These are phyloP conservation scores for Pseudogymnoascus sp. DNA, from an alignment of 2,329 filamentous ascomycete species.

Conservation along the genomic window DNA sequence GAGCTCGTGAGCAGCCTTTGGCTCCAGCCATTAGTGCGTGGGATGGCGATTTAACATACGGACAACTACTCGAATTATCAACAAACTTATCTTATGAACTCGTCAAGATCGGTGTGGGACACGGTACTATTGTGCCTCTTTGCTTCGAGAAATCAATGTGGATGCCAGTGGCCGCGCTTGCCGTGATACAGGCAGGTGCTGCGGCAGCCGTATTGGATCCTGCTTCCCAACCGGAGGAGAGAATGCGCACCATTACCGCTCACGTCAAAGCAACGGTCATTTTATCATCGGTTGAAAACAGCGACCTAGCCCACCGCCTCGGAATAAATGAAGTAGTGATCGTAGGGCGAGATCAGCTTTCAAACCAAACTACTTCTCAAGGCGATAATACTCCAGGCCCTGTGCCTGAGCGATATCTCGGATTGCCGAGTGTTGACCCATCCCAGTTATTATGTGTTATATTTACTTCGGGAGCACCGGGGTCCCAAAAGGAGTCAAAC, in stretches of 20 bases:
- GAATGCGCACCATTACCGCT: constrained; percentile 5
- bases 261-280: background rate
- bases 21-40: constrained; percentile 7
- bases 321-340: background rate
- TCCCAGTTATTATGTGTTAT: constrained; percentile 2
- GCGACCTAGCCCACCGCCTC: background rate
- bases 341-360: background rate
- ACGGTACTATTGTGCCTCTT: constrained; percentile 17
- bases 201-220: constrained; percentile 28
- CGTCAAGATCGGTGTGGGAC: constrained; percentile 1
- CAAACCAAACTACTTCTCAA: background rate
- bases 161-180: constrained; percentile 24
- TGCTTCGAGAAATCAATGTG: constrained; percentile 27
- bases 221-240: constrained; percentile 21
- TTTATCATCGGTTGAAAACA: background rate
- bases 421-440: background rate
- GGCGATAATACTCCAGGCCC: background rate
- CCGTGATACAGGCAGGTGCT: constrained; percentile 24
- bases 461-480: constrained; percentile 16
- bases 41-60: constrained; percentile 11
- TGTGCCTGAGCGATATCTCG: background rate
- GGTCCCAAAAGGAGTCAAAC: constrained; percentile 13
- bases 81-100: constrained; percentile 8
- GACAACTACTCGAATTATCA: background rate
- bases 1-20: constrained; percentile 7